Percentiles rank a stretch among this genome's conserved stretches.
phyloP scores from a whole-genome alignment of 495 filamentous ascomycete species.

The Talaromyces trachyspermus region DNA sequence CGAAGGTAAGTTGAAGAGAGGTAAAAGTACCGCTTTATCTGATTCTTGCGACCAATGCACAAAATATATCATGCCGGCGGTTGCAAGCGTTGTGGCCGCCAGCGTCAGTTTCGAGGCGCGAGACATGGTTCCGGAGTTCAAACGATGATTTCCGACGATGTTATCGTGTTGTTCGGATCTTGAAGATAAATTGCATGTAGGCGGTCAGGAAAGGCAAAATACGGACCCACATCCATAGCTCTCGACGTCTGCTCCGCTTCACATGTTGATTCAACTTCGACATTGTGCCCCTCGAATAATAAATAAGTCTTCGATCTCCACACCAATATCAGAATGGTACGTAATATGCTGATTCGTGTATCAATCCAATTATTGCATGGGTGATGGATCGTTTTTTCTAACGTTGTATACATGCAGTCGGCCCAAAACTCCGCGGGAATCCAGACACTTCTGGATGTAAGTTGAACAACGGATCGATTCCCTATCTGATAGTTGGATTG shows the following conservation, averaged over 20 bases:
- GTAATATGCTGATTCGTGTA: not conserved
- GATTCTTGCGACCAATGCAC: conserved; percentile 81
- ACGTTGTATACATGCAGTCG: conserved; percentile 50
- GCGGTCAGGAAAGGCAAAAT: conserved; percentile 5
- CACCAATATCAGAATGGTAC: not conserved
- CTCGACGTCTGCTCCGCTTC: not conserved
- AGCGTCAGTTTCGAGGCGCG: conserved; percentile 82
- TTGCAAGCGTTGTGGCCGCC: conserved; percentile 64
- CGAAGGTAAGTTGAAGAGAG: not conserved
- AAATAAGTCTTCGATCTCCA: not conserved
- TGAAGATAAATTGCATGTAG: not conserved
- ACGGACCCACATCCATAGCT: not conserved
- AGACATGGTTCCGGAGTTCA: conserved; percentile 61
- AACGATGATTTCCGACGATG: no score
- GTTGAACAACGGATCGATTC: conserved; percentile 19
- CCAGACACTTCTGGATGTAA: conserved; percentile 96
- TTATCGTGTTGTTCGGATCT: not conserved
- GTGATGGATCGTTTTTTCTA: no score
- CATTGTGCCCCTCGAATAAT: no score
- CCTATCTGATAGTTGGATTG: no score
- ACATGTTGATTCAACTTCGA: no score
- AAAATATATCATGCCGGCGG: conserved; percentile 68
- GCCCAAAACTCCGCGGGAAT: conserved; percentile 98
- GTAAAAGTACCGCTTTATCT: conserved; percentile 66
- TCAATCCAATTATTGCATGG: not conserved